Evolutionary conservation across 2,329 filamentous ascomycete genomes (phyloP), one percentile per base, ranked within the genome.

Genomic region (Calycina marina): DNA sequence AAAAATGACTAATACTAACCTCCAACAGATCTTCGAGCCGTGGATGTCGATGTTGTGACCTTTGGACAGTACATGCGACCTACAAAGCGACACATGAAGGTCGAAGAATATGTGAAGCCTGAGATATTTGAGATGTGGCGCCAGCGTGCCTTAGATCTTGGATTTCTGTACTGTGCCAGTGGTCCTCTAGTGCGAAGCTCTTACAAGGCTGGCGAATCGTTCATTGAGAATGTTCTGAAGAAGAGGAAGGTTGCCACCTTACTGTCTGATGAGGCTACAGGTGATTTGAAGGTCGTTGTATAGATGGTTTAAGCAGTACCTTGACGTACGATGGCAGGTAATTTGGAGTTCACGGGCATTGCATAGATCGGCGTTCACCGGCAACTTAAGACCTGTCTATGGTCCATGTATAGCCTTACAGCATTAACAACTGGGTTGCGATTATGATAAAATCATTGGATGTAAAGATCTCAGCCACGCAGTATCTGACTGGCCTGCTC

Each of bases 11-110:
- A 13, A 28, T 31, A 26, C 38, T 48, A 40, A 47, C 35, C n/a
- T 32, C 1, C 15, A 5, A 10, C 37, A 72, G 82, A 92, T 54
- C 68, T 98, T 9, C 72, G 90, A 36, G 76, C 76, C 43, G 69
- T 74, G 36, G 64, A 81, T 38, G 86, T 94, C 28, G 90, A 98
- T 47, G 84, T 98, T 9, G 85, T 98, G 36, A 98, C 90, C 0
- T 98, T 98, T 46, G 90, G 90, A n/a, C 90, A 98, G 63, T 98
- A 98, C 63, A 98, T 98, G 90, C 82, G 88, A 8, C 90, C 90
- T 2, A 98, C 90, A 4, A 98, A 96, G 66, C 73, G 88, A 27
- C 90, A 98, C 56, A 88, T 98, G 72, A 78, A 93, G 56, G 90
- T 98, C 18, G 80, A 93, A 51, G 84, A 88, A 56, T 98, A 98